These are phyloP conservation scores for Citrus trifoliata DNA, from an alignment of 345 rosid species.

Conservation along the genomic window DNA sequence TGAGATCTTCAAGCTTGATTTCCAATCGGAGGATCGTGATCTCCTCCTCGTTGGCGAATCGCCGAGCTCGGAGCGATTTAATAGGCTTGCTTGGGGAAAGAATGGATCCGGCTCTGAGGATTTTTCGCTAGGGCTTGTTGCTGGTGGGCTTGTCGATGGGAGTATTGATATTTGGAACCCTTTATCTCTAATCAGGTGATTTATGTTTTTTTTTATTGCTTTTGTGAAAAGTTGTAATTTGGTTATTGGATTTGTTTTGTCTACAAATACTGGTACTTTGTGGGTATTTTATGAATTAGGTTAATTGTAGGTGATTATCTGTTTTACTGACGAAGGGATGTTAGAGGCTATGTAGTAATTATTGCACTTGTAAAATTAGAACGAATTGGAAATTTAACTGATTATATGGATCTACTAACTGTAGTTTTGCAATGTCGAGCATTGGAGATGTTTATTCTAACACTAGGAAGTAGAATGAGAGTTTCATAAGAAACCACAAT, in stretches of 20 bases:
- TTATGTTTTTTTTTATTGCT: background rate
- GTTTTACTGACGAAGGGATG: background rate
- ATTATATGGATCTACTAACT: background rate
- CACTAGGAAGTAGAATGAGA: background rate
- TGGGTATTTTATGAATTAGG: background rate
- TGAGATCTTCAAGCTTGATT: conserved; percentile 96
- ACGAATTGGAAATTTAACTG: background rate
- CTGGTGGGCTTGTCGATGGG: conserved; percentile 97
- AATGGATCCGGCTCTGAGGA: conserved; percentile 85
- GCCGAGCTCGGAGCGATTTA: conserved; percentile 93
- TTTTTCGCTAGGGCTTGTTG: conserved; percentile 77
- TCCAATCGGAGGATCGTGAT: conserved; percentile 87
- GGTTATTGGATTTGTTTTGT: background rate
- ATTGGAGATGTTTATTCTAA: background rate
- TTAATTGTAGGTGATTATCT: background rate
- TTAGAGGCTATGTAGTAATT: background rate
- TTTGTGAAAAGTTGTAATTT: background rate
- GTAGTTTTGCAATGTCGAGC: background rate
- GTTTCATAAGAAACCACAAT: background rate
- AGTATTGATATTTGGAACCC: conserved; percentile 92
- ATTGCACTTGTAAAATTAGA: background rate
- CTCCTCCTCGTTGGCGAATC: conserved; percentile 71
- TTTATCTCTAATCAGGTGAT: conserved; percentile 65
- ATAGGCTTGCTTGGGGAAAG: conserved; percentile 87
- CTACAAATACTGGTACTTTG: background rate